Conservation (phyloP, 2,329 filamentous ascomycete genomes). For the Trichoderma sp. region DNA sequence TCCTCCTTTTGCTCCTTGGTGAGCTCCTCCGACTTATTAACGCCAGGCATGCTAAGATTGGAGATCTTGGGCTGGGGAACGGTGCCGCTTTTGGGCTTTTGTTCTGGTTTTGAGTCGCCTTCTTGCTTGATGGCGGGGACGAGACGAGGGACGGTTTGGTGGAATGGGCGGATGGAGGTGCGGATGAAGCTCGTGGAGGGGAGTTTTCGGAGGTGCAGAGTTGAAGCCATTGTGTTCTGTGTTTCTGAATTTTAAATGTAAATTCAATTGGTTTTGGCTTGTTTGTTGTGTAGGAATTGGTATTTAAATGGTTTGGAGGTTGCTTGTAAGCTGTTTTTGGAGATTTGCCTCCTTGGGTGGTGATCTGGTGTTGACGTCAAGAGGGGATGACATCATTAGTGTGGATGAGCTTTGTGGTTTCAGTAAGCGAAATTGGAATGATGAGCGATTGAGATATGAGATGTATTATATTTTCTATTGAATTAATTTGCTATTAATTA, state of each 20-base stretch:
- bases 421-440: not conserved
- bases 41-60: slow-evolving; percentile 44
- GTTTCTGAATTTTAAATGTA: not conserved
- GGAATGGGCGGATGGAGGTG: not conserved
- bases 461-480: not conserved
- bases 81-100: slow-evolving; percentile 25
- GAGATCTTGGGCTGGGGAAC: slow-evolving; percentile 51
- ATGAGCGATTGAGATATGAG: not conserved
- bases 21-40: slow-evolving; percentile 32
- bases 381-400: slow-evolving; percentile 21
- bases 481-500: not conserved
- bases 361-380: slow-evolving; percentile 15
- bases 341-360: not conserved
- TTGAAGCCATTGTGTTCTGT: not conserved
- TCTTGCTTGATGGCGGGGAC: not conserved
- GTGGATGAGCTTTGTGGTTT: not conserved
- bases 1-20: slow-evolving; percentile 53
- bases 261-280: not conserved
- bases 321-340: not conserved
- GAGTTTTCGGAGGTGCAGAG: not conserved
- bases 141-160: not conserved
- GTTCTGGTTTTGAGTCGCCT: not conserved
- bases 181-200: not conserved
- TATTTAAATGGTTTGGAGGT: not conserved
- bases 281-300: not conserved